Conservation (phyloP, 208 protist genomes). For the Borovskyia barvae region DNA sequence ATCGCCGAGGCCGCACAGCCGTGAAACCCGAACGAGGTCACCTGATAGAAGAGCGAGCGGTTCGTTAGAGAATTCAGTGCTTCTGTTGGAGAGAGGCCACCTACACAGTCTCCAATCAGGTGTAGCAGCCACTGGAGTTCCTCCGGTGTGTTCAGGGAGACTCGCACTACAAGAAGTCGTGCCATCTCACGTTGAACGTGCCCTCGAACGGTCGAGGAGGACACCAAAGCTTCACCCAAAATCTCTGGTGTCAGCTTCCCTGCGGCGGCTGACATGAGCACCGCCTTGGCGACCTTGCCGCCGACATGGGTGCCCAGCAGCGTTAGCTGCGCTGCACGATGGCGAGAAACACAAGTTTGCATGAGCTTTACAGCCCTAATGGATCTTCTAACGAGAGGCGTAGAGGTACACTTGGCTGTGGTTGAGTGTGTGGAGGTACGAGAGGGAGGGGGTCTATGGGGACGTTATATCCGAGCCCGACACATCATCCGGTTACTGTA, state of each 20-base stretch:
- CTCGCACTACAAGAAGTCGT: constrained; percentile 35
- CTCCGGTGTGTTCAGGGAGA: constrained; percentile 29
- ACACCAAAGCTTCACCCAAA: constrained; percentile 45
- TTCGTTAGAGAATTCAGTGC: constrained; percentile 35
- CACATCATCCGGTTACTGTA: no score
- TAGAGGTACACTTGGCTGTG: no score
- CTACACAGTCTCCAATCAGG: constrained; percentile 20
- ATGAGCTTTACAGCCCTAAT: constrained; percentile 1
- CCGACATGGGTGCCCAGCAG: constrained; percentile 37
- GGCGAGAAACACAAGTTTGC: constrained; percentile 12
- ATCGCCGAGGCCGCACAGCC: constrained; percentile 46
- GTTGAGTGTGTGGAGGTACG: no score
- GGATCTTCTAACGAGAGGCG: no score
- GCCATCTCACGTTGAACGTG: constrained; percentile 52
- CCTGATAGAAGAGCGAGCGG: constrained; percentile 45
- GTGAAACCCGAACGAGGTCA: constrained; percentile 45
- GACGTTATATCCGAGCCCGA: no score
- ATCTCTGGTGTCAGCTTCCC: constrained; percentile 34
- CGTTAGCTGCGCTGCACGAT: constrained; percentile 16
- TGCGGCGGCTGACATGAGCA: constrained; percentile 34
- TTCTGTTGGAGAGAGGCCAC: constrained; percentile 17
- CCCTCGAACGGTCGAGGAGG: constrained; percentile 36
- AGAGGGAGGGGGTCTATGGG: no score
- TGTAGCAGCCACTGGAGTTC: constrained; percentile 31
- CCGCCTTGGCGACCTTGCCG: constrained; percentile 27